Base-by-base conservation (phyloP, 2,329 filamentous ascomycete species). In the Fusarium stilboides region DNA sequence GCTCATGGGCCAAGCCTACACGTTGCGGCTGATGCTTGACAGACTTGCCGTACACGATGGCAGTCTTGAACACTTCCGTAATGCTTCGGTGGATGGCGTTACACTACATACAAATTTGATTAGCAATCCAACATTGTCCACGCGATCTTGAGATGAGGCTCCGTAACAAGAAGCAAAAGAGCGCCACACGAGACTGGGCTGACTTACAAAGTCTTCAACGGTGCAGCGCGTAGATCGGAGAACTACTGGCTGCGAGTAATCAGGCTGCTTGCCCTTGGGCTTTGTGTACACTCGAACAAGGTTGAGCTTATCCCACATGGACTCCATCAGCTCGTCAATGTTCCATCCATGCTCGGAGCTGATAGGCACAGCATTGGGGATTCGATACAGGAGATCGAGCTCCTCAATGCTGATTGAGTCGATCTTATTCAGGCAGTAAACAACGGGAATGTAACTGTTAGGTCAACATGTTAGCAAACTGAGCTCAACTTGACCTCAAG, bases 351-450 rank as follows among this genome's bases (percentile, higher is more conserved):
- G 92, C 82, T 99, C 96, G 33, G 95, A 96, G 79, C 94, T 98
- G 82, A 99, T 98, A 28, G 96, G 96, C 62, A 96, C 96, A 15
- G 96, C 94, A 78, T 98, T 97, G 49, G 96, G 96, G 72, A 99
- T 99, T 42, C 95, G 91, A 83, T 99, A 98, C 28, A 99, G 86
- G 65, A 99, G 84, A 81, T 99, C 96, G 65, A 99, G 87, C 82
- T 99, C 96, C 82, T 99, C 95, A 74, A 99, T 98, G 52, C 93
- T 95, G 79, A 99, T 98, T 57, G 94, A 90, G 81, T 99, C 96
- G 74, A 99, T 99, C 86, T 99, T 99, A 88, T 99, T 99, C 75
- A 99, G 87, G 42, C 97, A 96, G 83, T 99, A 99, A 56, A 99
- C 93, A 69, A 98, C 96, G n/a, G 96, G 96, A 71, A 99, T 98